These are phyloP conservation scores for Houttuynia cordata DNA, from an alignment of 164 flowering plant genomes.

Conservation along the genomic window DNA sequence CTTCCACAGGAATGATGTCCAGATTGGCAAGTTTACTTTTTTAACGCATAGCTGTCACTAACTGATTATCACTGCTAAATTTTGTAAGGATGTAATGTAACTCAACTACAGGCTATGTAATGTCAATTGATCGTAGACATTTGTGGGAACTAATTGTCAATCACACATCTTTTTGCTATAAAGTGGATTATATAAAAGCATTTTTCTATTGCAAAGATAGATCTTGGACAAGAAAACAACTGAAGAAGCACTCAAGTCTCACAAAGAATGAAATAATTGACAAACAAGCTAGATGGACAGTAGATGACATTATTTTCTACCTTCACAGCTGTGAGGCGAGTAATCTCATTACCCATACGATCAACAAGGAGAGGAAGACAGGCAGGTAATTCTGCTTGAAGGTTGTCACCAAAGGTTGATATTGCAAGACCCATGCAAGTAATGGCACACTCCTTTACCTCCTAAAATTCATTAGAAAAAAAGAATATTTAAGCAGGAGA, in stretches of 20 bases:
- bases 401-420: conserved; percentile 94
- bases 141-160: no score
- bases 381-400: conserved; percentile 51
- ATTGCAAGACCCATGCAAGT: conserved; percentile 95
- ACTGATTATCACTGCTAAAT: no score
- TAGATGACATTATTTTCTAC: conserved; percentile 16
- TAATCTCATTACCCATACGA: conserved; percentile 99
- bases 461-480: conserved; percentile 32
- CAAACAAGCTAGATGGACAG: background rate
- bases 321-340: conserved; percentile 99
- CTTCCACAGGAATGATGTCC: no score
- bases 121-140: no score
- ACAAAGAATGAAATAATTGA: background rate
- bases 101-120: no score
- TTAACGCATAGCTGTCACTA: no score
- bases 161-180: no score
- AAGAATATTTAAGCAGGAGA: no score
- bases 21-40: no score
- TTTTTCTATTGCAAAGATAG: no score
- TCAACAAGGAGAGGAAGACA: conserved; percentile 98
- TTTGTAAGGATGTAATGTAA: no score
- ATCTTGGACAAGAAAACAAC: background rate
- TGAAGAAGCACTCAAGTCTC: background rate
- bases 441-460: conserved; percentile 98
- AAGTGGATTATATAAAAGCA: no score